A percentile compares a stretch with the other conserved stretches of the same genome.
Evolutionary conservation across 148 eudicot species (phyloP).

Genomic region (Rheum nobile): DNA sequence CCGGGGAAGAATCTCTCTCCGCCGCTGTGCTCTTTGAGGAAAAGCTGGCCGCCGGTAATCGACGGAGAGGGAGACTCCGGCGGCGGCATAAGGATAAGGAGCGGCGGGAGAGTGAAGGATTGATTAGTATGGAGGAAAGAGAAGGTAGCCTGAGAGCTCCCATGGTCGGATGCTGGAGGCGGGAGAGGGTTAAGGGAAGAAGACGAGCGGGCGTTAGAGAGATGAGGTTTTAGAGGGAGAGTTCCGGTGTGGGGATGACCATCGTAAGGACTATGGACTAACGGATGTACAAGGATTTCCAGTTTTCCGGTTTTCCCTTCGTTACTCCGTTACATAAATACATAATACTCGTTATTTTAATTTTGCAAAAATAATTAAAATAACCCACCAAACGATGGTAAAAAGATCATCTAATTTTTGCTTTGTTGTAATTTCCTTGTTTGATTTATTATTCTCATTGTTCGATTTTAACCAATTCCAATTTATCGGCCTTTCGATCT

Average conservation of each 20-base stretch:
- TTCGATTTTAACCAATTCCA: no score
- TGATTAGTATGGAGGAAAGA: conserved; percentile 23
- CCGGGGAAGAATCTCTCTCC: conserved; percentile 18
- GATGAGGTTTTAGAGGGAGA: neutral
- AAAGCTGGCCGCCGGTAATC: conserved; percentile 15
- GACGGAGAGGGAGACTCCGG: conserved; percentile 18
- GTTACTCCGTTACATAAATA: no score
- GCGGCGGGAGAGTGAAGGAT: conserved; percentile 21
- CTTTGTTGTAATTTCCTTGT: no score
- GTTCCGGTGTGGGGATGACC: neutral
- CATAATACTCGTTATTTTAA: no score
- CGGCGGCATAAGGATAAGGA: conserved; percentile 23
- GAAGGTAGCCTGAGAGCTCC: conserved; percentile 50
- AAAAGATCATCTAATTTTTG: no score
- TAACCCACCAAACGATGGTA: no score
- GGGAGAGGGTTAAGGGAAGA: neutral
- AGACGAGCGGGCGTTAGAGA: neutral
- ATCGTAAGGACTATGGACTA: neutral
- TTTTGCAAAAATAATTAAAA: no score
- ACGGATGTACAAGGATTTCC: no score
- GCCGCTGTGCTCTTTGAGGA: conserved; percentile 29
- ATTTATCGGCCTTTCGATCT: no score
- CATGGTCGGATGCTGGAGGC: conserved; percentile 19
- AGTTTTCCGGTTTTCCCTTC: no score
- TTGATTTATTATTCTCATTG: no score